Percentiles rank a stretch among this genome's conserved stretches.
These are phyloP conservation scores for Biscogniauxia mediterranea DNA, from an alignment of 2,329 filamentous ascomycete species.

Conservation along the genomic window DNA sequence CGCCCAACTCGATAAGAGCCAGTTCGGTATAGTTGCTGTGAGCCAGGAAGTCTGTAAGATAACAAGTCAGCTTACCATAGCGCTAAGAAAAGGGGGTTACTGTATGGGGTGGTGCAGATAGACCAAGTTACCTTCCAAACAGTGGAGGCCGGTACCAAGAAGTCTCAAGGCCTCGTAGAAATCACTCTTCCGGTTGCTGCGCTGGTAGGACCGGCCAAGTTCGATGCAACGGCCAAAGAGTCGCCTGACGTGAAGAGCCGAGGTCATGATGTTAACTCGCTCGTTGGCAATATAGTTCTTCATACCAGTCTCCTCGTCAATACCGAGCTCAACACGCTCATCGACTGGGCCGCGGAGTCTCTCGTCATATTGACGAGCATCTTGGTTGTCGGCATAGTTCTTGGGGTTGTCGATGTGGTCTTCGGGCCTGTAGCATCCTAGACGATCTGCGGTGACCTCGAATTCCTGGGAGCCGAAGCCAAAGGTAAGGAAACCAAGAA, in stretches of 20 bases:
- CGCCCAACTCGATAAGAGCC: conserved; percentile 82
- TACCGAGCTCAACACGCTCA: conserved; percentile 71
- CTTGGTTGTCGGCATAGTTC: conserved; percentile 84
- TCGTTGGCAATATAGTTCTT: conserved; percentile 97
- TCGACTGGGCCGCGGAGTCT: conserved; percentile 81
- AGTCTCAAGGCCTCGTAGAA: conserved; percentile 84
- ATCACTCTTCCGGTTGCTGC: conserved; percentile 67
- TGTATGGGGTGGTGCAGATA: neutral
- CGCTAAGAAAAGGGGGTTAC: neutral
- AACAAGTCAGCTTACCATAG: conserved; percentile 7
- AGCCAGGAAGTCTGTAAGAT: conserved; percentile 70
- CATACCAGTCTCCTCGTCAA: conserved; percentile 74
- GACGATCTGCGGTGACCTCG: conserved; percentile 74
- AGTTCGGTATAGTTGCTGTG: conserved; percentile 94
- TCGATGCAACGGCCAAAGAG: conserved; percentile 74
- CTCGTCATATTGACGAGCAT: conserved; percentile 78
- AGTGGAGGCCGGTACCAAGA: conserved; percentile 85
- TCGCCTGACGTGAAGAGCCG: conserved; percentile 70
- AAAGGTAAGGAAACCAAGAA: conserved; percentile 87
- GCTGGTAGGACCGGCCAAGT: conserved; percentile 72
- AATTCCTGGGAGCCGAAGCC: conserved; percentile 83
- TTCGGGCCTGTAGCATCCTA: conserved; percentile 78
- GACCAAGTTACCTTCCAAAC: conserved; percentile 62
- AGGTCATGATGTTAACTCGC: conserved; percentile 73
- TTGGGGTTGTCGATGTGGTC: conserved; percentile 80